Conservation (phyloP, 2,329 filamentous ascomycete species). For the Sclerotinia borealis region DNA sequence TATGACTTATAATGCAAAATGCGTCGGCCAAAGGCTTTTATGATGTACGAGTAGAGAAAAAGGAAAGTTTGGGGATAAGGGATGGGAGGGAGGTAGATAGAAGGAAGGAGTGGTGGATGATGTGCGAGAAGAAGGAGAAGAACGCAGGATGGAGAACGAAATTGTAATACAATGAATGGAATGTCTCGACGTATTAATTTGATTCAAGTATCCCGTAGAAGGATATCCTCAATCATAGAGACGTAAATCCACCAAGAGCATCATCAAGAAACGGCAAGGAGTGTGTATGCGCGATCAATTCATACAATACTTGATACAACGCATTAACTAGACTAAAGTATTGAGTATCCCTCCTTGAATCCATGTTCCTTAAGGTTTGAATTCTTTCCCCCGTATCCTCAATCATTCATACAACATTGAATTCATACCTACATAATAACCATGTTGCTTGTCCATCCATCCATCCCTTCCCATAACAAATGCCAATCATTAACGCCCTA, state of each 20-base stretch:
- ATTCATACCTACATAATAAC: not conserved
- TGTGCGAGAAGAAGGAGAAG: too few species aligned
- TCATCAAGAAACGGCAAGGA: not conserved
- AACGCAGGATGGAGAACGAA: too few species aligned
- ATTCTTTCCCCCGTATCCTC: not conserved
- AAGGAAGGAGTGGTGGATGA: too few species aligned
- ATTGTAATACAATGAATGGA: too few species aligned
- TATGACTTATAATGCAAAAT: too few species aligned
- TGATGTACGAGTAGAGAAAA: too few species aligned
- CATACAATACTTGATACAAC: not conserved
- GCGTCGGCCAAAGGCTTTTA: too few species aligned
- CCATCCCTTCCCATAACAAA: not conserved
- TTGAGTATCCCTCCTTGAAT: not conserved
- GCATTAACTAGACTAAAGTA: not conserved
- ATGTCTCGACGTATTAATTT: too few species aligned
- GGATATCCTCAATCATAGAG: not conserved
- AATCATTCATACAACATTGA: conserved; percentile 1
- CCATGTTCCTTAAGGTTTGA: not conserved
- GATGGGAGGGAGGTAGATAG: too few species aligned
- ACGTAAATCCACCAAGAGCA: not conserved
- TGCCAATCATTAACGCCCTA: not conserved
- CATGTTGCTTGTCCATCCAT: not conserved
- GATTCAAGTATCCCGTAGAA: too few species aligned
- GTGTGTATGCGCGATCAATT: not conserved
- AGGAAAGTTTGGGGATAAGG: too few species aligned